Base-by-base conservation (phyloP, 805 yeast species). In the Schizosaccharomyces octosporus region DNA sequence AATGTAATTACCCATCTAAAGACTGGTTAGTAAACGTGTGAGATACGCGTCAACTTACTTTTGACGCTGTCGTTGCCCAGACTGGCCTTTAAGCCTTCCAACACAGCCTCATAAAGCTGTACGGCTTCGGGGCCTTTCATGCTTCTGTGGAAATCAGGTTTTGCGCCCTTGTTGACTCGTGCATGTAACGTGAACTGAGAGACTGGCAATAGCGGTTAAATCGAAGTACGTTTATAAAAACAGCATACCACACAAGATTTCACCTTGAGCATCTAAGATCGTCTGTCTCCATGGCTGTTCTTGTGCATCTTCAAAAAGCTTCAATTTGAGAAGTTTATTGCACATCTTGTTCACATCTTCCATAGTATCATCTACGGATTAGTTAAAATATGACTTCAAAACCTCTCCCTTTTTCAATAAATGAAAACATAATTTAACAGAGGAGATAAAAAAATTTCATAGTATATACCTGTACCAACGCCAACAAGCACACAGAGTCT, bases 181-280 rank as follows among this genome's bases (percentile, higher is more conserved):
- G 87, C 98, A 70, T 84, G 81, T 51, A 93, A 74, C 0, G 98
- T 93, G 73, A 93, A 93, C 69, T 93, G 98, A 1, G 96, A 87
- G 0, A 93, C 60, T 57, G 54, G 3, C 32, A 19, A 51, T 51
- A 19, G 36, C 42, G 7, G 57, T 29, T 29, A 61, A 27, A 4
- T 13, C 31, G n/a, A 5, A 59, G 7, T 55, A 15, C 24, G 21
- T 6, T 24, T 27, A 27, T 27, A 3, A 27, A 27, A 27, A 27
- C 27, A 19, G 21, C 75, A 24, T 64, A 73, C 76, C 75, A 1
- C 94, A 84, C 6, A 93, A 72, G 3, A 93, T 81, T 66, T 84
- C 84, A 15, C 87, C 94, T 2, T 76, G 71, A 21, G 79, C 72
- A 59, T 87, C 94, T 19, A 74, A 78, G 0, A 83, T 77, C 43